These are phyloP conservation scores for Boletellus emodensis DNA, from an alignment of 768 basidiomycete genomes.

Conservation along the genomic window DNA sequence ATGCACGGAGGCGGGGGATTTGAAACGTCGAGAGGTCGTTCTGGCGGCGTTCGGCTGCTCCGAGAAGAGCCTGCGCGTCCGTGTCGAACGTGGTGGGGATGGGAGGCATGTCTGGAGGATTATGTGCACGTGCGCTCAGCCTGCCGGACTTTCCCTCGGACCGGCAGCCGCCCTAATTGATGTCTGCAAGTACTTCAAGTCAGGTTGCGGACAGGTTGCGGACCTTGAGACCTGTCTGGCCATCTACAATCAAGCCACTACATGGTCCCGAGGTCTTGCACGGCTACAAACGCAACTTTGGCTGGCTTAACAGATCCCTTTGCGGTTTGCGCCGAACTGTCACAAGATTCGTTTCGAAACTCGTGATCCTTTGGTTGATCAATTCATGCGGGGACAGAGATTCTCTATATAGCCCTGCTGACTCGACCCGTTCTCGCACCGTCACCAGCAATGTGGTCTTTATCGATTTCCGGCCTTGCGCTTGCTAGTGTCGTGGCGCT, in stretches of 20 bases:
- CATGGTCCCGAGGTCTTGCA: no score
- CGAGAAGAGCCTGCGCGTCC: constrained; percentile 48
- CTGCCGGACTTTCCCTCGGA: no score
- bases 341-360: background rate
- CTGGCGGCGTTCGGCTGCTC: constrained; percentile 49
- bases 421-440: background rate
- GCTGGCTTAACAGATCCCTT: no score
- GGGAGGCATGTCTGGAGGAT: constrained; percentile 52
- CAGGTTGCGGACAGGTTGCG: no score
- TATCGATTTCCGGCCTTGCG: constrained; percentile 1
- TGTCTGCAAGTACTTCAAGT: no score
- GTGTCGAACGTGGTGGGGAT: constrained; percentile 51
- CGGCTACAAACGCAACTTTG: no score
- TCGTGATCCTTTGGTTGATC: background rate
- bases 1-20: constrained; percentile 67
- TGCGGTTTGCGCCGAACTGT: no score
- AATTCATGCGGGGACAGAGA: background rate
- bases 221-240: no score
- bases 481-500: constrained; percentile 9
- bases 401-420: background rate
- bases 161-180: no score
- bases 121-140: no score
- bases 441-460: constrained; percentile 5
- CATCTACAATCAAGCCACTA: no score
- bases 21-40: constrained; percentile 66